phyloP scores from a whole-genome alignment of 2,329 filamentous ascomycete species.

The Diplodia mutila region DNA sequence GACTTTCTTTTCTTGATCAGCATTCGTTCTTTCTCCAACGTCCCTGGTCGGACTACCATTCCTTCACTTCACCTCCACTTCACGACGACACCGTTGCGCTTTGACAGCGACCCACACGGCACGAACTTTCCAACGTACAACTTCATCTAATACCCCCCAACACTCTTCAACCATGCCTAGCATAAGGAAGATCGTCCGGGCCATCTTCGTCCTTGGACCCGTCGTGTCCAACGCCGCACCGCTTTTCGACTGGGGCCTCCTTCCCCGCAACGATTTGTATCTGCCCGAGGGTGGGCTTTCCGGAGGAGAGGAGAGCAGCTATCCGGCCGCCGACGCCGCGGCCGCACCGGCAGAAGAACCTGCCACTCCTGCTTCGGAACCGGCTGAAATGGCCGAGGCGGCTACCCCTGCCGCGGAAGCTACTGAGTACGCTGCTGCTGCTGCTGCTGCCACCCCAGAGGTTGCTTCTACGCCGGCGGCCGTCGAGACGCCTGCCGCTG shows the following conservation, averaged over 20 bases:
- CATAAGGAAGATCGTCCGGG: slow-evolving; percentile 41
- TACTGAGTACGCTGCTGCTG: background rate
- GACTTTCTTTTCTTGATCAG: slow-evolving; percentile 8
- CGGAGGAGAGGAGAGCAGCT: background rate
- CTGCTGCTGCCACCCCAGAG: background rate
- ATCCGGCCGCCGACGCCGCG: background rate
- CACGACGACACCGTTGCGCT: slow-evolving; percentile 2
- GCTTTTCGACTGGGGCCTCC: background rate
- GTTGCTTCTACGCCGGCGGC: background rate
- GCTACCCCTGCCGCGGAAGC: slow-evolving; percentile 29
- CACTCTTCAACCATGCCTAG: slow-evolving; percentile 45
- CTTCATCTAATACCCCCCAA: slow-evolving; percentile 25
- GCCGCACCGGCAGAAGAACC: slow-evolving; percentile 25
- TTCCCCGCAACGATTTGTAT: slow-evolving; percentile 3
- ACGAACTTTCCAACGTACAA: background rate
- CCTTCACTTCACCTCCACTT: background rate
- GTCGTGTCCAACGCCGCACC: slow-evolving; percentile 30
- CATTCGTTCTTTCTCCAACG: slow-evolving; percentile 11
- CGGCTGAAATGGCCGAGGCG: background rate
- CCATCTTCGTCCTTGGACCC: slow-evolving; percentile 41
- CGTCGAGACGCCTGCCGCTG: slow-evolving; percentile 2
- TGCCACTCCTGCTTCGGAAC: background rate
- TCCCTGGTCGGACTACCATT: slow-evolving; percentile 24
- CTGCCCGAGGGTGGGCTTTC: background rate
- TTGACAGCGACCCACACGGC: slow-evolving; percentile 6